Conservation (phyloP, 257 asterid species). For the Thymus quinquecostatus region DNA sequence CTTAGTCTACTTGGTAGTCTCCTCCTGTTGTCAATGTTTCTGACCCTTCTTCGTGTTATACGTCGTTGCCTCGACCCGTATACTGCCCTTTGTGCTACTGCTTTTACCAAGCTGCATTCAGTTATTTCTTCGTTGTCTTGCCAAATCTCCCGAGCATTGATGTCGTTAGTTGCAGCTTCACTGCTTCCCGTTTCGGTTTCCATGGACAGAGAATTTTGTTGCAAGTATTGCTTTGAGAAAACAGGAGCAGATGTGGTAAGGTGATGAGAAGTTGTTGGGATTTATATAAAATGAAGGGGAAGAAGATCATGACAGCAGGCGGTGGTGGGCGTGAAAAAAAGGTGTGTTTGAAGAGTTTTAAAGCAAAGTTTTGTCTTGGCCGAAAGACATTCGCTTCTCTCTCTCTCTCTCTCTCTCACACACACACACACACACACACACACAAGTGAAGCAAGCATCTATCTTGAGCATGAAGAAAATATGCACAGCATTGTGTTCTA, state of each 20-base stretch:
- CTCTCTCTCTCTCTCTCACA: neutral
- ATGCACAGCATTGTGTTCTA: neutral
- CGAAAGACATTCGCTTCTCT: conserved; percentile 40
- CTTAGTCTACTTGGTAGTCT: conserved; percentile 54
- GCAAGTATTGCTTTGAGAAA: conserved; percentile 11
- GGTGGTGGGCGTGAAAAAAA: conserved; percentile 39
- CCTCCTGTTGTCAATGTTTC: conserved; percentile 31
- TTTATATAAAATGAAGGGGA: conserved; percentile 31
- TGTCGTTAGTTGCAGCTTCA: conserved; percentile 29
- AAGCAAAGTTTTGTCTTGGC: conserved; percentile 52
- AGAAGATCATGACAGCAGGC: conserved; percentile 29
- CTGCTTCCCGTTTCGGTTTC: conserved; percentile 38
- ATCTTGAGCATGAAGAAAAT: conserved; percentile 30
- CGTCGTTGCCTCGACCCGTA: conserved; percentile 39
- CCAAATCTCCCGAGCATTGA: conserved; percentile 25
- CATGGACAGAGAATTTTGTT: conserved; percentile 29
- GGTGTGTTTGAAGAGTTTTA: conserved; percentile 40
- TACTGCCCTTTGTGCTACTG: conserved; percentile 53
- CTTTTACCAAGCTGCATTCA: conserved; percentile 43
- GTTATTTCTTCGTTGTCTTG: conserved; percentile 24
- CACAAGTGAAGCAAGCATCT: neutral
- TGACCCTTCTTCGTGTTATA: conserved; percentile 43
- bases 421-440: neutral
- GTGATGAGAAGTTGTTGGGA: conserved; percentile 9
- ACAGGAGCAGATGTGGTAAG: conserved; percentile 7